These are phyloP conservation scores for Geranium rotundifolium DNA, from an alignment of 345 rosid genomes.

Conservation along the genomic window DNA sequence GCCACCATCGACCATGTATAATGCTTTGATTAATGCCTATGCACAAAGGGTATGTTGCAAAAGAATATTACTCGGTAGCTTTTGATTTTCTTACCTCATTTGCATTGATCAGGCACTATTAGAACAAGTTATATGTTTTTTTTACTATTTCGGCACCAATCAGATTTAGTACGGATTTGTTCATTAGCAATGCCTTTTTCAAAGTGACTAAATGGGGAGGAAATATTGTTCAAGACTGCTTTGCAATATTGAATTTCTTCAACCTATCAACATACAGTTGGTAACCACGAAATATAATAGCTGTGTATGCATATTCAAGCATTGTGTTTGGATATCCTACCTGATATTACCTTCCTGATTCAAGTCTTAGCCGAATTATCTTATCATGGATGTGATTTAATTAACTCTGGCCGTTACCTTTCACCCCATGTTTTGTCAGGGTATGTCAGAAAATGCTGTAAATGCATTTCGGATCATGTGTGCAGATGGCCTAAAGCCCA, in stretches of 20 bases:
- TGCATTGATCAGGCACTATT: background rate
- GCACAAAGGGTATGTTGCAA: conserved; percentile 71
- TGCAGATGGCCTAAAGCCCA: conserved; percentile 77
- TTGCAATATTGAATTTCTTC: too few relatives aligned
- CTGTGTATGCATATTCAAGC: too few relatives aligned
- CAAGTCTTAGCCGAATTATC: background rate
- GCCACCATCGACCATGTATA: conserved; percentile 84
- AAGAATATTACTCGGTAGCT: background rate
- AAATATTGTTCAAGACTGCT: too few relatives aligned
- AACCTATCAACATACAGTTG: too few relatives aligned
- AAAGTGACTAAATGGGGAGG: background rate
- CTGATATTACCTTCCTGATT: background rate
- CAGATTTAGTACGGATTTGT: background rate
- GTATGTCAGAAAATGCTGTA: conserved; percentile 82
- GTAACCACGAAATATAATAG: too few relatives aligned
- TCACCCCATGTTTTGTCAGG: conserved; percentile 32
- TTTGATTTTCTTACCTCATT: background rate
- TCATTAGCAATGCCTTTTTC: background rate
- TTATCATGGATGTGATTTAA: background rate
- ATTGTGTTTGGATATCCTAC: background rate
- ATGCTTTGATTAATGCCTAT: conserved; percentile 92
- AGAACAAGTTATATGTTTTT: too few relatives aligned
- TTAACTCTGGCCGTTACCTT: background rate
- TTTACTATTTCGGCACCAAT: too few relatives aligned
- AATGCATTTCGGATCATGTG: conserved; percentile 84